Evolutionary conservation across 306 rosid genomes (phyloP).

Genomic region (Cucurbita ficifolia): DNA sequence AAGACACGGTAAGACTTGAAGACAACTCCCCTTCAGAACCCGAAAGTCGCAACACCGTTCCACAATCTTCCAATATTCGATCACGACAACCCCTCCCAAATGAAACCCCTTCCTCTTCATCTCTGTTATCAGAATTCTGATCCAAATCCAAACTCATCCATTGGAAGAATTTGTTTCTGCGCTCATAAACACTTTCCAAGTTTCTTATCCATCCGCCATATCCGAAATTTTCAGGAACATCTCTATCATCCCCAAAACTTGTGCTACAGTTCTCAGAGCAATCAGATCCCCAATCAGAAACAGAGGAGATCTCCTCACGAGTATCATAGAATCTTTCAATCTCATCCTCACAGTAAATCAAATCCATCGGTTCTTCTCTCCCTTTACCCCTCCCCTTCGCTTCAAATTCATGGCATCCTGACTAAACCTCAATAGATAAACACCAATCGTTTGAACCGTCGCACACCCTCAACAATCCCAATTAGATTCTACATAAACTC

Average conservation of each 20-base stretch:
- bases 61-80: constrained; percentile 30
- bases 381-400: neutral
- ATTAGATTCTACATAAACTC: neutral
- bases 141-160: constrained; percentile 46
- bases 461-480: constrained; percentile 4
- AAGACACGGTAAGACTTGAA: constrained; percentile 20
- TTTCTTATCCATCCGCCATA: constrained; percentile 28
- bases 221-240: constrained; percentile 4
- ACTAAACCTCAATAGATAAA: constrained; percentile 1
- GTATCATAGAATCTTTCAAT: constrained; percentile 57
- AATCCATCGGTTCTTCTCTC: constrained; percentile 12
- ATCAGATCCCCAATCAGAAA: constrained; percentile 44
- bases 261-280: constrained; percentile 30
- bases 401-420: constrained; percentile 24
- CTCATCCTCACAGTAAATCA: constrained; percentile 15
- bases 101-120: neutral
- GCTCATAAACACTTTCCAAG: constrained; percentile 36
- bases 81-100: constrained; percentile 13
- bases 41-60: constrained; percentile 33
- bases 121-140: constrained; percentile 15
- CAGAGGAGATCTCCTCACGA: constrained; percentile 53
- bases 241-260: constrained; percentile 8
- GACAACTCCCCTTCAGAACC: constrained; percentile 20
- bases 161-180: constrained; percentile 46
- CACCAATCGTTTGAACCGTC: neutral